These are phyloP conservation scores for Platanthera zijinensis DNA, from an alignment of 106 monocot genomes.

Conservation along the genomic window DNA sequence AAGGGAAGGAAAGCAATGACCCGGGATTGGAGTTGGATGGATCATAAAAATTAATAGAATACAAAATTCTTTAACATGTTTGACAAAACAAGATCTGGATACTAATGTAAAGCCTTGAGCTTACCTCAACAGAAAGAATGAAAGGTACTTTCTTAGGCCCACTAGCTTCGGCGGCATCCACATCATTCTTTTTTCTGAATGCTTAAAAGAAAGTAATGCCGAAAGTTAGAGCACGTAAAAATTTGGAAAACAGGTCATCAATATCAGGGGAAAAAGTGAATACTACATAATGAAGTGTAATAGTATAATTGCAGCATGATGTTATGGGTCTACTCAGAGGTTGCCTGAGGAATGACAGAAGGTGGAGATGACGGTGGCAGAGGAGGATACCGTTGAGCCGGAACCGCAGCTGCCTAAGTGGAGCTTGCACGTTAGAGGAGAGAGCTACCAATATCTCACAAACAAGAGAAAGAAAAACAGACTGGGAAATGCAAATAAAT, in stretches of 20 bases:
- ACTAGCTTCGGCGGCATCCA: conserved; percentile 23
- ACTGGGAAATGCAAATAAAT: too few relatives aligned
- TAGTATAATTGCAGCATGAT: background rate
- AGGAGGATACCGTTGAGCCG: too few relatives aligned
- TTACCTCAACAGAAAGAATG: conserved; percentile 95
- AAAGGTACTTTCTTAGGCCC: conserved; percentile 43
- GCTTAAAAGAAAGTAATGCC: background rate
- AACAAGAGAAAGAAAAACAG: too few relatives aligned
- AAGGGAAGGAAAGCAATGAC: background rate
- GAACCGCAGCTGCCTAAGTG: too few relatives aligned
- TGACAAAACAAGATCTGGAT: background rate
- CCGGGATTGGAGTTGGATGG: background rate
- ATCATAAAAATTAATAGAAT: background rate
- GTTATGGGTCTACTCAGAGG: too few relatives aligned
- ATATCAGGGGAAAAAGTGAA: background rate
- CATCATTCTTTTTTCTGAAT: conserved; percentile 57
- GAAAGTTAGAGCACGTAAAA: background rate
- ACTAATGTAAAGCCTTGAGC: background rate
- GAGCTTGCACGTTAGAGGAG: too few relatives aligned
- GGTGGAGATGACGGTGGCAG: too few relatives aligned
- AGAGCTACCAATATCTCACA: too few relatives aligned
- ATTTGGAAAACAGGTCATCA: background rate
- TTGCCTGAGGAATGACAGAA: too few relatives aligned
- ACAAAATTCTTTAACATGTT: background rate
- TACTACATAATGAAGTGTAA: background rate